Evolutionary conservation across 768 basidiomycete genomes (phyloP), one percentile per base, ranked within the genome.

Genomic region (Trametes punicea): DNA sequence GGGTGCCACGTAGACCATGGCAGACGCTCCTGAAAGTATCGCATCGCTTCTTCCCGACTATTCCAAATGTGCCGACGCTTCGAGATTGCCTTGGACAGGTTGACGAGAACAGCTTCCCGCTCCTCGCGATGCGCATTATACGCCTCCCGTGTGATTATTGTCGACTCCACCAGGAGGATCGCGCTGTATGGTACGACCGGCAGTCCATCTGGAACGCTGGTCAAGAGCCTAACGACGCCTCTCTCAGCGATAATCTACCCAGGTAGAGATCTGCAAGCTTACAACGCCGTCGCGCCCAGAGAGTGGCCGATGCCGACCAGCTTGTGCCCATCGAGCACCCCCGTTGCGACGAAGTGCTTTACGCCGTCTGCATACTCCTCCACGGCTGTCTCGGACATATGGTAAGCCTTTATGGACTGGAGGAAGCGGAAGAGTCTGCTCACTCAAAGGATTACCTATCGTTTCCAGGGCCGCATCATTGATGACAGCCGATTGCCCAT

Each of bases 291-390:
- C 10, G 51, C 46, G 4, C 60, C 60, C 4, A 53, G 45, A 11
- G 60, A 61, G 45, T 61, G 60, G 8, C 60, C 60, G 13, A 61
- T n/a, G 2, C 51, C 55, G 16, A 61, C 47, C 4, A 61, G 41
- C 13, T 33, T 51, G 26, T 57, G 60, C 2, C 60, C 60, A 8
- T 23, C 30, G 6, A 61, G 46, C 2, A 38, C 33, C 7, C 39
- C 46, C 0, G 55, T 23, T 0, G 55, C 45, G 26, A 45, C 20
- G n/a, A 61, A 49, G 13, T 31, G 31, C 29, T 51, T 52, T 6
- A 61, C 13, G 3, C 55, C 55, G 10, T 55, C 55, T 1, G 51
- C 55, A 15, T 41, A 57, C 23, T 61, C 60, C 7, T 51, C 50
- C 2, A 57, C 60, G 6, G 60, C 60, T 61, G 21, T 6, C n/a